These are phyloP conservation scores for Synura sp. DNA, from an alignment of 352 stramenopile genomes.

Conservation along the genomic window DNA sequence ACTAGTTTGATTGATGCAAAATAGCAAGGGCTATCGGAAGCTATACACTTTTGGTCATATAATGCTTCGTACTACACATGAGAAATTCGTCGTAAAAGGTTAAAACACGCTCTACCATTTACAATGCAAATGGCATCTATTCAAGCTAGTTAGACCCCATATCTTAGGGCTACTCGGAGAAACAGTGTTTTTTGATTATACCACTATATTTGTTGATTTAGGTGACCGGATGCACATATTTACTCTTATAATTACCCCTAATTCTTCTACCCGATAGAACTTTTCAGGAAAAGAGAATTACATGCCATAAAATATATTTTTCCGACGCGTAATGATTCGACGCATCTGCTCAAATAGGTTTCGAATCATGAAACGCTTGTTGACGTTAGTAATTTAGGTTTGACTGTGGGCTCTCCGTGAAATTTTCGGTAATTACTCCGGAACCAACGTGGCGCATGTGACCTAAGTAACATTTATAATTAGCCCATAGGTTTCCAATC, in stretches of 20 bases:
- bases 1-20: conserved; percentile 27
- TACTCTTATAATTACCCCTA: conserved; percentile 33
- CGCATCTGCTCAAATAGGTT: conserved; percentile 29
- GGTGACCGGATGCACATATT: conserved; percentile 21
- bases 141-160: conserved; percentile 30
- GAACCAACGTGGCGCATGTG: too few relatives aligned
- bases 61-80: conserved; percentile 27
- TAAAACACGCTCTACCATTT: conserved; percentile 28
- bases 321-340: conserved; percentile 21
- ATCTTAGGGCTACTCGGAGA: conserved; percentile 25
- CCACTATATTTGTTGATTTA: conserved; percentile 38
- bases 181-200: conserved; percentile 36
- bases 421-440: too few relatives aligned
- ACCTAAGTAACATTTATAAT: conserved; percentile 15
- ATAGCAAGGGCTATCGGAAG: conserved; percentile 26
- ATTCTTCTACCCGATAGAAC: conserved; percentile 35
- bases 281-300: conserved; percentile 38
- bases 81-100: conserved; percentile 28
- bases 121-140: conserved; percentile 13
- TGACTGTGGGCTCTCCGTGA: too few relatives aligned
- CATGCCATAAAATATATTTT: conserved; percentile 35
- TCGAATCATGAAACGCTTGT: conserved; percentile 35
- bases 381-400: conserved; percentile 34
- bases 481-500: too few relatives aligned
- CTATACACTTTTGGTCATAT: conserved; percentile 20